Evolutionary conservation across 176 grass and related monocot species (phyloP), one percentile per base, ranked within the genome.

Genomic region (Hyparrhenia diplandra): DNA sequence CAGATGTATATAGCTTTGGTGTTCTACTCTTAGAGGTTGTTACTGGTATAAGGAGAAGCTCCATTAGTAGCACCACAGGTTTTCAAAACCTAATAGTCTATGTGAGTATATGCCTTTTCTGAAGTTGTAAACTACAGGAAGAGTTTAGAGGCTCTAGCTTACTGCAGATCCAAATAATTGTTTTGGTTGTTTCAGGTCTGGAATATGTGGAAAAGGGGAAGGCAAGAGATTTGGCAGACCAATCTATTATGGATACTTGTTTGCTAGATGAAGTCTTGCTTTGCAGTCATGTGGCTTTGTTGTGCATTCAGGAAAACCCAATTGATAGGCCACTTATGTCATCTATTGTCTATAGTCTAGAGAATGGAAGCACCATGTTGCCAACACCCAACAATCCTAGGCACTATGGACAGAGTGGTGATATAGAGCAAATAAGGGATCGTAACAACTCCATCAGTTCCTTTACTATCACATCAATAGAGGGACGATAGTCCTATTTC

Each of bases 1-100:
- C 80, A n/a, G 80, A 88, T 75, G 81, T 80, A 13, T 88, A 84
- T 67, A 88, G 81, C 41, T 84, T 88, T 73, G 86, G 86, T 46
- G 81, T 84, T 27, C 74, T 88, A 21, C 55, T 86, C 36, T 40
- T 90, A 17, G 79, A 90, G 79, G 60, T 90, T 78, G 70, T 90
- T 4, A 74, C 58, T 13, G 83, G 88, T 9, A 71, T 24, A 57
- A 82, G n/a, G 45, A 86, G 63, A 77, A 86, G 83, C 40, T 83
- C 65, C 28, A 51, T 49, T 18, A 34, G 30, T 47, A 10, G 79
- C 61, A 51, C 42, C 5, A 62, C 37, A 6, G 63, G 58, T 9
- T 90, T 60, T 73, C 78, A 81, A 1, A 86, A 63, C 63, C 75
- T 90, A 17, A 51, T 60, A 31, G 47, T 37, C 64, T 76, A 90